phyloP scores from a whole-genome alignment of 768 basidiomycete genomes.

The Lyophyllum semitale region DNA sequence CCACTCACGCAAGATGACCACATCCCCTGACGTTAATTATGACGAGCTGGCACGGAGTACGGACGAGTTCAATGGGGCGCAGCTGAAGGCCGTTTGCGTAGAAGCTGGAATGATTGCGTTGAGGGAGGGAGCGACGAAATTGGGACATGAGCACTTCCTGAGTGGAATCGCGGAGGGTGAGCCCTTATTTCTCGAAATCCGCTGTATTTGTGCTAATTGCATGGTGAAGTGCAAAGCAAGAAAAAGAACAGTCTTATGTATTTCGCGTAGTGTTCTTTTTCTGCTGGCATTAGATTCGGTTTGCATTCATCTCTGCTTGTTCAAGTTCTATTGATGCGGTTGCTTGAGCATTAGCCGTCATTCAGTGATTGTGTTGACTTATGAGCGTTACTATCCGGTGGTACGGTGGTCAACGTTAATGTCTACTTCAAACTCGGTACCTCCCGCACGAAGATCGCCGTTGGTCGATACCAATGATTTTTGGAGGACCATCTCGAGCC shows the following conservation, averaged over 20 bases:
- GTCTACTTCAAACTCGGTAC: too few species aligned
- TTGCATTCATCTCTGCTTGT: neutral
- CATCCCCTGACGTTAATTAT: conserved; percentile 87
- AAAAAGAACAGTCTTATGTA: conserved; percentile 99
- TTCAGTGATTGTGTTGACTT: too few species aligned
- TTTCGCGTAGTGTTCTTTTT: conserved; percentile 62
- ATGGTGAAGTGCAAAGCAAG: conserved; percentile 87
- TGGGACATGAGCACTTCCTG: conserved; percentile 95
- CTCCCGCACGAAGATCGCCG: too few species aligned
- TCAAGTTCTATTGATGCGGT: neutral
- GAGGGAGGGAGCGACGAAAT: conserved; percentile 85
- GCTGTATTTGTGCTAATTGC: conserved; percentile 1
- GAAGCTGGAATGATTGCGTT: conserved; percentile 99
- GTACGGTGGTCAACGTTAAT: too few species aligned
- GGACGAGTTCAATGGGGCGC: conserved; percentile 98
- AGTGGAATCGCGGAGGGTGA: conserved; percentile 86
- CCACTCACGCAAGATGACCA: conserved; percentile 95
- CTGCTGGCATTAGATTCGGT: neutral
- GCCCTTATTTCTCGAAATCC: conserved; percentile 21
- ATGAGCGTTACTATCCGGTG: too few species aligned
- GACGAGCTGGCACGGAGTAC: conserved; percentile 96
- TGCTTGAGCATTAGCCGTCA: neutral
- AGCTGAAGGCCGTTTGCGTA: conserved; percentile 96
- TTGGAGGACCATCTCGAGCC: too few species aligned
- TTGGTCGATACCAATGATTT: too few species aligned